Evolutionary conservation across 495 filamentous ascomycete species (phyloP).

Genomic region (Lophium mytilinum): DNA sequence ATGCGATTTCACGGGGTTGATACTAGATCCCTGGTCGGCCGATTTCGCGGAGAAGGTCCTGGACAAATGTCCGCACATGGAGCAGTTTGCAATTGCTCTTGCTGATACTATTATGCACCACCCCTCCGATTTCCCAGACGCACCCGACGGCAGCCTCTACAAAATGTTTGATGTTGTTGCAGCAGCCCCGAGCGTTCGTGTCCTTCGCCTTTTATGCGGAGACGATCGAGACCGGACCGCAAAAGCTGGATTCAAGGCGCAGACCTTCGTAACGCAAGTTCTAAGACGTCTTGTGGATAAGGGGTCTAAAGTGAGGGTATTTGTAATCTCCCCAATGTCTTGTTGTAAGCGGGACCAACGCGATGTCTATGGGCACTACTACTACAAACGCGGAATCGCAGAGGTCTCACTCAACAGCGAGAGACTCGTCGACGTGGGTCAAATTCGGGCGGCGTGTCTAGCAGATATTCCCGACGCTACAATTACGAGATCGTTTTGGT

Average conservation of each 20-base stretch:
- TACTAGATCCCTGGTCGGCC: background rate
- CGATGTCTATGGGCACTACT: constrained; percentile 4
- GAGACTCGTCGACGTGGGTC: background rate
- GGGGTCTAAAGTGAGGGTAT: background rate
- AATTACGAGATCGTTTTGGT: background rate
- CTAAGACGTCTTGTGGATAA: background rate
- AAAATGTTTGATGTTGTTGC: background rate
- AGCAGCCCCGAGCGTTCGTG: background rate
- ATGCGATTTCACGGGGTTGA: too few relatives aligned
- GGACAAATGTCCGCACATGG: background rate
- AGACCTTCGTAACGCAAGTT: background rate
- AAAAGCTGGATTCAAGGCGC: background rate
- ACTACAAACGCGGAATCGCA: background rate
- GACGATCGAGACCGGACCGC: background rate
- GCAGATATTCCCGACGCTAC: constrained; percentile 3
- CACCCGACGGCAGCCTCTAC: background rate
- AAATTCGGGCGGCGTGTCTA: constrained; percentile 1
- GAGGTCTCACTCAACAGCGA: background rate
- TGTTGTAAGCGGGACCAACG: background rate
- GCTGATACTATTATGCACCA: background rate
- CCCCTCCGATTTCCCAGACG: background rate
- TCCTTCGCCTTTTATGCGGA: background rate
- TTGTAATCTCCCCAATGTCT: background rate
- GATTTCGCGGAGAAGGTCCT: background rate
- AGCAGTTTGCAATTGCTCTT: background rate